phyloP scores from a whole-genome alignment of 2,329 filamentous ascomycete genomes.

The Akanthomyces lecanii region DNA sequence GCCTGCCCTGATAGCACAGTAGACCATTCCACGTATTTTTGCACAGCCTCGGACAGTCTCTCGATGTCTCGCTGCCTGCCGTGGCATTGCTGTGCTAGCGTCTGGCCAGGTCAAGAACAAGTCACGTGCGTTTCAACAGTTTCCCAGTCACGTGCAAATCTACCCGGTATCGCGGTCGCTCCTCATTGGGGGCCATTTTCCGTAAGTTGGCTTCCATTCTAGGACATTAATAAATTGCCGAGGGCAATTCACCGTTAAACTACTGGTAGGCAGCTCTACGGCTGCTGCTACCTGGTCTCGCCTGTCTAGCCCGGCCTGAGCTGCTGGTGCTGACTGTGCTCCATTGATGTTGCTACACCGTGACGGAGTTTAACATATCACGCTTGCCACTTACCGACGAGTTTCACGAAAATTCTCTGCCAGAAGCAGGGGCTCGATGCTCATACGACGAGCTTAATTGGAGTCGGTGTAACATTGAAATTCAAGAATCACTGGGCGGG shows the following conservation, averaged over 20 bases:
- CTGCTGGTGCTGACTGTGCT: not conserved
- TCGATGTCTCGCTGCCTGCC: not conserved
- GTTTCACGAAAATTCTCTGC: not conserved
- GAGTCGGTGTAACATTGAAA: not conserved
- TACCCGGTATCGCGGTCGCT: too few relatives aligned
- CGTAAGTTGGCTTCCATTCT: too few relatives aligned
- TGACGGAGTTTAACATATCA: not conserved
- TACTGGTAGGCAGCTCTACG: too few relatives aligned
- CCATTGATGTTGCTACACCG: not conserved
- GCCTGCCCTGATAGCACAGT: not conserved
- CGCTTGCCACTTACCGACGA: conserved; percentile 2
- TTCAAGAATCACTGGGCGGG: not conserved
- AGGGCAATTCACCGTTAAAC: too few relatives aligned
- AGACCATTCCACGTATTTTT: not conserved
- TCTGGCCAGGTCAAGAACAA: too few relatives aligned
- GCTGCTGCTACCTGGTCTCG: not conserved
- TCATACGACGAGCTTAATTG: not conserved
- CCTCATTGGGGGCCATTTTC: too few relatives aligned
- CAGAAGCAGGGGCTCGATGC: not conserved
- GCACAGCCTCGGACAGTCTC: conserved; percentile 3
- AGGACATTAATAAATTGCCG: too few relatives aligned
- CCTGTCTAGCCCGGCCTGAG: not conserved
- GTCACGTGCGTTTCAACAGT: too few relatives aligned
- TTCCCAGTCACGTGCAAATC: too few relatives aligned
- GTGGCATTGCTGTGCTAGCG: not conserved